Base-by-base conservation (phyloP, 108 stramenopile species). In the Poteriospumella lacustris region DNA sequence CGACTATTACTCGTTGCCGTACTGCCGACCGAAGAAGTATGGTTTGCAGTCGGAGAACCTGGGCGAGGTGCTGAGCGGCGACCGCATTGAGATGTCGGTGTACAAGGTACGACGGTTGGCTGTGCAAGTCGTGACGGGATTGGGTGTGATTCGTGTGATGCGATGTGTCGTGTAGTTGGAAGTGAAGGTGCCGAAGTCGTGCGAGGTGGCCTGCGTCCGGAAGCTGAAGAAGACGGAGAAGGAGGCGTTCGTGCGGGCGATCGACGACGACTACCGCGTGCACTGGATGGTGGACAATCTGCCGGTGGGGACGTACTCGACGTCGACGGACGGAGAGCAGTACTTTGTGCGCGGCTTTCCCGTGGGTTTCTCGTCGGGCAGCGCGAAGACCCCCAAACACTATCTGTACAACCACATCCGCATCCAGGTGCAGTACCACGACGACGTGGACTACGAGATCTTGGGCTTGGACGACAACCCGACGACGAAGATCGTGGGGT, bases 221-320 rank as follows among this genome's bases (percentile, higher is more conserved):
- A 79, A 80, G 42, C 42, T 87, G 9, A 19, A 43, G 34, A 67
- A 68, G 28, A 62, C 43, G 56, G 1, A 44, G 41, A 43, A 75
- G 15, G 84, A 83, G 59, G 9, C n/a, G 12, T 85, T 96, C 73
- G 89, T 90, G 33, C 83, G 87, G 72, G 92, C 92, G 80, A 96
- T 98, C 79, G 91, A 92, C 9, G 87, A 93, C 76, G 84, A 93
- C 38, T 98, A 98, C 81, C 92, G 92, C 83, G 92, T 93, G 79
- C 95, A 98, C 83, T 96, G 94, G 97, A 97, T 97, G 52, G 93
- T 98, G 26, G 96, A 96, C 84, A 96, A 95, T 85, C 87, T 98
- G 2, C 91, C 95, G 29, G 90, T 94, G 3, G 96, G 93, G 12
- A 82, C 81, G 41, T 89, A 87, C 80, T 87, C 89, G 40, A 3